A percentile compares a stretch with the other conserved stretches of the same genome.
phyloP scores from a whole-genome alignment of 1,139 yeast genomes.

The Blastobotrys indianensis region DNA sequence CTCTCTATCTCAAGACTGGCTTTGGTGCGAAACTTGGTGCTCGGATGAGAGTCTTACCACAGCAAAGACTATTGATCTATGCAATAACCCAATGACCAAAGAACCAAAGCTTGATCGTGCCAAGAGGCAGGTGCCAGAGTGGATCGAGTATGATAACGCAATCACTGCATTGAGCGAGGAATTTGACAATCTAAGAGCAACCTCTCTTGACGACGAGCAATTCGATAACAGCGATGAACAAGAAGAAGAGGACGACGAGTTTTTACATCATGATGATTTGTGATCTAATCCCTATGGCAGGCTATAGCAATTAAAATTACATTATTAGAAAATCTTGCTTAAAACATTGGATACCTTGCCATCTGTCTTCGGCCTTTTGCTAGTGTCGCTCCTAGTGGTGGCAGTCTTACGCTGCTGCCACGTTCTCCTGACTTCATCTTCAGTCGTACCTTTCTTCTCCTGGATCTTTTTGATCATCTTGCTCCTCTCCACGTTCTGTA shows the following conservation, averaged over 20 bases:
- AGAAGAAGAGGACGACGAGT: slow-evolving; percentile 2
- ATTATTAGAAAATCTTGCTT: slow-evolving; percentile 13
- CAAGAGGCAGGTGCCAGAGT: slow-evolving; percentile 68
- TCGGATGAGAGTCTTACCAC: slow-evolving; percentile 50
- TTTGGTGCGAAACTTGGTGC: slow-evolving; percentile 96
- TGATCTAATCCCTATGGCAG: not conserved
- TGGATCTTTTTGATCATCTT: slow-evolving; percentile 71
- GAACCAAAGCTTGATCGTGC: slow-evolving; percentile 75
- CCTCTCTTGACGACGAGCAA: slow-evolving; percentile 15
- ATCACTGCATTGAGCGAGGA: slow-evolving; percentile 35
- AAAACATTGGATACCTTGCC: slow-evolving; percentile 21
- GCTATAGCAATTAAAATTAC: not conserved
- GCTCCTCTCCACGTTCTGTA: slow-evolving; percentile 78
- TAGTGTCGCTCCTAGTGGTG: slow-evolving; percentile 20
- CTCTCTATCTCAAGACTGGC: slow-evolving; percentile 76
- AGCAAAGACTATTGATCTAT: slow-evolving; percentile 77
- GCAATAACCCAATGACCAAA: slow-evolving; percentile 75
- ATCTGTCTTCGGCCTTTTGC: slow-evolving; percentile 13
- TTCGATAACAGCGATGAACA: slow-evolving; percentile 1
- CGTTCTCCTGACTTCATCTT: slow-evolving; percentile 23
- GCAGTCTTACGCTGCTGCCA: slow-evolving; percentile 30
- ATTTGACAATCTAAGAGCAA: slow-evolving; percentile 7
- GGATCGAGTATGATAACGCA: slow-evolving; percentile 59
- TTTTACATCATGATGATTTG: not conserved
- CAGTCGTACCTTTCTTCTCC: slow-evolving; percentile 42